These are phyloP conservation scores for Nannizzia gypsea DNA, from an alignment of 2,329 filamentous ascomycete genomes.

Conservation along the genomic window DNA sequence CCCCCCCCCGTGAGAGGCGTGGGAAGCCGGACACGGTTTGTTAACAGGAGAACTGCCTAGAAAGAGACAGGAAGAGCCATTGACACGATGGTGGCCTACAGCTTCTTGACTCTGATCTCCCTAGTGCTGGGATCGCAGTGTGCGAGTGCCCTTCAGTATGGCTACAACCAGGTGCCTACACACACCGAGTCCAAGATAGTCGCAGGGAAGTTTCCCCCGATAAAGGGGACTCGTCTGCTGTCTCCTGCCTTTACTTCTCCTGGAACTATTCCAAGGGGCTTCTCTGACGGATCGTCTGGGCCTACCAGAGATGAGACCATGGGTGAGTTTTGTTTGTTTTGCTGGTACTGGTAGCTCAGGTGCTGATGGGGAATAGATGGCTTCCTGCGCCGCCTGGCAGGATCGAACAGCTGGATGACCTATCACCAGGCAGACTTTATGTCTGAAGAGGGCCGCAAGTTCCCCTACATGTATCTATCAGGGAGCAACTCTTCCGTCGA, in stretches of 20 bases:
- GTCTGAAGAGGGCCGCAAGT: constrained; percentile 7
- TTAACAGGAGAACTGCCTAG: not conserved
- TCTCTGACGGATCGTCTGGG: not conserved
- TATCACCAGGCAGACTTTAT: constrained; percentile 2
- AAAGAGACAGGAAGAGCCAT: not conserved
- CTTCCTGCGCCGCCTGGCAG: constrained; percentile 4
- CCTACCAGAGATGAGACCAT: constrained; percentile 1
- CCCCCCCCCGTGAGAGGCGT: not conserved
- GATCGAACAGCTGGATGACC: constrained; percentile 6
- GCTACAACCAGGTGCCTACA: constrained; percentile 1
- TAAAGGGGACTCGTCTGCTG: not conserved
- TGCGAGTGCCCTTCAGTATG: constrained; percentile 5
- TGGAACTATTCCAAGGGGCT: not conserved
- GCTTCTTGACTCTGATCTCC: not conserved
- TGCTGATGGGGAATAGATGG: not conserved
- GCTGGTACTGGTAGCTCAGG: not conserved
- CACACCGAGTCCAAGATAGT: not conserved
- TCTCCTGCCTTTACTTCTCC: constrained; percentile 4
- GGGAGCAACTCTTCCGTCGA: not conserved
- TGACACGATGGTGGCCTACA: constrained; percentile 1
- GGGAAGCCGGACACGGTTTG: not conserved
- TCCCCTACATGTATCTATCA: constrained; percentile 6
- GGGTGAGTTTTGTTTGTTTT: not conserved
- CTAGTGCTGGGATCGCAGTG: not conserved
- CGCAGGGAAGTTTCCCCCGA: constrained; percentile 1